Evolutionary conservation across 1,284 basidiomycete genomes (phyloP), one percentile per base, ranked within the genome.

Genomic region (Moesziomyces sp.): DNA sequence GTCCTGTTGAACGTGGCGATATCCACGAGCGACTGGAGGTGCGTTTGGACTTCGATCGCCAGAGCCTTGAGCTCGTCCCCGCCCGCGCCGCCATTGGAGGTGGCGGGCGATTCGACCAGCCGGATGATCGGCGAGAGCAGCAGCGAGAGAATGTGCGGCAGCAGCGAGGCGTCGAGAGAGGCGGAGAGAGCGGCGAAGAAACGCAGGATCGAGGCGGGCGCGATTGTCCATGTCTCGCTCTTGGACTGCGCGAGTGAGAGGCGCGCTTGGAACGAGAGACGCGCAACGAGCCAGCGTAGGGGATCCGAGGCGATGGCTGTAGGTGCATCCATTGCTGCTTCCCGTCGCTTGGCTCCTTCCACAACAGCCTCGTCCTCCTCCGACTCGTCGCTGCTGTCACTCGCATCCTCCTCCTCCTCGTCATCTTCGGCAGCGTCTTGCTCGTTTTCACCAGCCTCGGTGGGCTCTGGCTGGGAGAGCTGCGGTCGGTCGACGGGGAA

Each of bases 281-380:
- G 92, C 19, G 93, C 94, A 87, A 97, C 97, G 44, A 98, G 85
- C 94, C 95, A 98, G 0, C 92, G 89, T 1, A 98, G 86, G 0
- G 91, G 91, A 74, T 91, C 89, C 8, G 84, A 49, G 8, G 65
- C 71, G 54, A 72, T 66, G n/a, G 47, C 34, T 7, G 46, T 34
- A 2, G 56, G 54, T 0, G 61, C 57, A 40, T 60, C 63, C 52
- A 64, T 46, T 50, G 74, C 71, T 9, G 60, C 69, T 34, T 68
- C 66, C 19, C 79, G 81, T n/a, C 77, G 73, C 16, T 82, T 78
- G 21, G 54, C 59, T 19, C 51, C 45, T 34, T 72, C 76, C 24
- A 60, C 58, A 28, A 54, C 49, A 0, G 50, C 49, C 28, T 58
- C 66, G 35, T 70, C 69, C 14, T 72, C 66, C 21, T 40, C 38